Evolutionary conservation across 208 protist genomes (phyloP), one percentile per base, ranked within the genome.

Genomic region (Leishmania lainsoni): DNA sequence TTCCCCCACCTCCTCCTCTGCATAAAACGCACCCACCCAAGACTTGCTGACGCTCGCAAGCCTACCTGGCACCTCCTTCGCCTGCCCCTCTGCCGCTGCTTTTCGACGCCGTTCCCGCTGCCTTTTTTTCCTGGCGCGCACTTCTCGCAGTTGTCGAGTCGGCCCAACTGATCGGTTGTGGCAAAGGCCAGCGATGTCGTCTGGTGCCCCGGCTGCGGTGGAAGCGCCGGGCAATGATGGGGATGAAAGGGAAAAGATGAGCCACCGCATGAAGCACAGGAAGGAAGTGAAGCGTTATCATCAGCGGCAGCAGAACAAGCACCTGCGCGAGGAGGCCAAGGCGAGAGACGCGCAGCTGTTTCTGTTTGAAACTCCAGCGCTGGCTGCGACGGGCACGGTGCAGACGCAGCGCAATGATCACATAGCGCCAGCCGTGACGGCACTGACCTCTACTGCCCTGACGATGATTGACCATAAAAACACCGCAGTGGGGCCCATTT

Each of bases 211-310:
- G 29, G 5, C 69, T 73, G 45, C 8, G 26, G 45, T 17, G 9
- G 39, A 52, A 16, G 26, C 35, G 26, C 69, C 2, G 3, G 10
- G 45, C 48, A 26, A 54, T 52, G 26, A 54, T 35, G 69, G 45
- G 1, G 32, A 6, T n/a, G 54, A 52, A 2, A 17, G 3, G 49
- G 4, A 29, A 77, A 42, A 77, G 73, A 22, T 39, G 49, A 79
- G 45, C 22, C 79, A 83, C 77, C 87, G 92, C 56, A 85, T 86
- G 10, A 88, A 93, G 74, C 93, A 94, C 81, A 85, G 93, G 0
- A 88, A 89, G 32, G 89, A 93, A 66, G 92, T 97, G n/a, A 94
- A 93, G 74, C 88, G 89, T 29, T 95, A 94, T 83, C 79, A 89
- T 17, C 88, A 91, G 74, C 84, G 90, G 35, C 86, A 90, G 56